phyloP scores from a whole-genome alignment of 305 asterid species.

The Lippia alba region DNA sequence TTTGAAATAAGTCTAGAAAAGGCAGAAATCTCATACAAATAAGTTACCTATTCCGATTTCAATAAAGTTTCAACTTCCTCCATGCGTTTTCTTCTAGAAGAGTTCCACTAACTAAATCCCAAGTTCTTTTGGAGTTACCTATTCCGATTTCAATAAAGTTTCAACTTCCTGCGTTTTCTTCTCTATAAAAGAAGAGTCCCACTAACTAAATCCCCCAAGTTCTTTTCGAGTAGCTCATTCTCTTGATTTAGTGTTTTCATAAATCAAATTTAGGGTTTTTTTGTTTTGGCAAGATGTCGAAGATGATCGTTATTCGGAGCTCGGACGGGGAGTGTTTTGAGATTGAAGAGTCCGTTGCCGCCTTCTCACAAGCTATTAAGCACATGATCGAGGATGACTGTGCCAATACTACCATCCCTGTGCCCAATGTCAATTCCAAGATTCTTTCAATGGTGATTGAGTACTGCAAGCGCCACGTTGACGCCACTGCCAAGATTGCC shows the following conservation, averaged over 20 bases:
- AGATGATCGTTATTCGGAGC: slow-evolving; percentile 52
- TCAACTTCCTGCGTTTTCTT: neutral
- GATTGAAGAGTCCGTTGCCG: slow-evolving; percentile 57
- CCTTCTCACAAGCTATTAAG: slow-evolving; percentile 59
- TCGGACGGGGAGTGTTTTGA: slow-evolving; percentile 65
- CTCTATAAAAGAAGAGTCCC: neutral
- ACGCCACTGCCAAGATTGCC: slow-evolving; percentile 30
- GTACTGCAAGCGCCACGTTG: slow-evolving; percentile 67
- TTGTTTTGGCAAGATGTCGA: slow-evolving; percentile 38
- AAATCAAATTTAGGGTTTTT: neutral
- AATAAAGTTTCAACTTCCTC: no score
- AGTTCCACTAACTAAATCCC: no score
- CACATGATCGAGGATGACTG: slow-evolving; percentile 68
- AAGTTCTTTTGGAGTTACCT: no score
- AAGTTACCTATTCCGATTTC: neutral
- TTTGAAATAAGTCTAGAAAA: neutral
- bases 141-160: neutral
- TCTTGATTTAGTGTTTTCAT: slow-evolving; percentile 13
- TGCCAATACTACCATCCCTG: slow-evolving; percentile 53
- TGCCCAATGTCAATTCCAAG: slow-evolving; percentile 61
- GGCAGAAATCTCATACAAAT: neutral
- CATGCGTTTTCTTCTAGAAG: no score
- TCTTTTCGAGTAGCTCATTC: neutral
- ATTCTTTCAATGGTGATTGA: slow-evolving; percentile 67
- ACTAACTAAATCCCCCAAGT: neutral